Percentiles rank a stretch among this genome's conserved stretches.
These are phyloP conservation scores for Excoecaria agallocha DNA, from an alignment of 345 rosid species.

Conservation along the genomic window DNA sequence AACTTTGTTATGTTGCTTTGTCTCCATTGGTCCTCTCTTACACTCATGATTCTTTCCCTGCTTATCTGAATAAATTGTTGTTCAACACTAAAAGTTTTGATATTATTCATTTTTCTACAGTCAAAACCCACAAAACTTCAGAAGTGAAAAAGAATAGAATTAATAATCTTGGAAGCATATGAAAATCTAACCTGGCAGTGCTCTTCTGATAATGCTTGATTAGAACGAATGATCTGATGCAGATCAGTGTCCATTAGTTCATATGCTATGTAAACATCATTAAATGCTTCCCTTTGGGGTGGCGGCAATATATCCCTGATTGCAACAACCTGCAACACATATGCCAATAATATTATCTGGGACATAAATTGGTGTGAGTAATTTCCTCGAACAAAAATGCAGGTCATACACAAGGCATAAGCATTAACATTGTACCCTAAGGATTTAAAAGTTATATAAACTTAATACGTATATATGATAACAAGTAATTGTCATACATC, in stretches of 20 bases:
- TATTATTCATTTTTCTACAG: neutral
- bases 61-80: neutral
- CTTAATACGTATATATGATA: neutral
- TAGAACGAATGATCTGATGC: slow-evolving; percentile 56
- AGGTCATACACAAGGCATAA: neutral
- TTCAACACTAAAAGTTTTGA: neutral
- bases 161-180: neutral
- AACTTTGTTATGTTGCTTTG: neutral
- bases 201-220: slow-evolving; percentile 54
- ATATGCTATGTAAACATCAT: slow-evolving; percentile 87
- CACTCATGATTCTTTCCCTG: neutral
- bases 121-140: neutral
- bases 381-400: neutral
- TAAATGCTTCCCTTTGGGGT: slow-evolving; percentile 54
- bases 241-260: slow-evolving; percentile 82
- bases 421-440: neutral
- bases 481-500: neutral
- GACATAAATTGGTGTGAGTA: neutral
- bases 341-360: neutral
- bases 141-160: neutral
- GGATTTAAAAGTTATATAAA: neutral
- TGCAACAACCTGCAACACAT: slow-evolving; percentile 67
- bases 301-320: slow-evolving; percentile 90
- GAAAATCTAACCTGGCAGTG: slow-evolving; percentile 65
- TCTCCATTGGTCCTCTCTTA: neutral